Evolutionary conservation across 139 green algal genomes (phyloP).

Genomic region (Mychonastes homosphaera): DNA sequence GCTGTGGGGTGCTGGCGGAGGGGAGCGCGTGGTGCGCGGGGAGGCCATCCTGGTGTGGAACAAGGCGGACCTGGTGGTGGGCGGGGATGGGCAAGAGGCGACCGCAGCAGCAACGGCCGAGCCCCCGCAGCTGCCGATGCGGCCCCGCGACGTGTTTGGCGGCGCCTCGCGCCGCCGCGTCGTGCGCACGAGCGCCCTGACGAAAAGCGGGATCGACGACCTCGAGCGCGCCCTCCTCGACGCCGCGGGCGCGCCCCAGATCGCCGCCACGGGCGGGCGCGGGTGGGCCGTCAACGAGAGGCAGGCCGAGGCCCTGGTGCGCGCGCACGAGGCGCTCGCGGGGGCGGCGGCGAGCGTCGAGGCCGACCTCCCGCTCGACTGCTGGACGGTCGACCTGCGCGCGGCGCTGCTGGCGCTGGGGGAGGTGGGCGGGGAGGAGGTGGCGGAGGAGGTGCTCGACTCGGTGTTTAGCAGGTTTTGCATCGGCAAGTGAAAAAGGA

Average conservation of each 20-base stretch:
- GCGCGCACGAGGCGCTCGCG: conserved; percentile 45
- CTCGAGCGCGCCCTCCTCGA: conserved; percentile 22
- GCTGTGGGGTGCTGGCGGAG: conserved; percentile 46
- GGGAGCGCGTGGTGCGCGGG: conserved; percentile 27
- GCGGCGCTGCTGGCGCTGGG: conserved; percentile 74
- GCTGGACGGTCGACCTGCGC: conserved; percentile 93
- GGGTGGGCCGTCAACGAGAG: conserved; percentile 86
- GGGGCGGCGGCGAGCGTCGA: conserved; percentile 40
- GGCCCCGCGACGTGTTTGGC: background rate
- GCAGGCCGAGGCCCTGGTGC: conserved; percentile 75
- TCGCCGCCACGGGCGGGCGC: conserved; percentile 49
- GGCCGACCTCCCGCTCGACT: conserved; percentile 75
- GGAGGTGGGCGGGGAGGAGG: conserved; percentile 77
- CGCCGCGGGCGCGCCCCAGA: conserved; percentile 22
- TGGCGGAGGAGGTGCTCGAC: conserved; percentile 78
- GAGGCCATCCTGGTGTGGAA: conserved; percentile 76
- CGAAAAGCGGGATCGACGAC: conserved; percentile 38
- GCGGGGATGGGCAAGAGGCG: background rate
- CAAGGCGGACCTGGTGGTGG: conserved; percentile 67
- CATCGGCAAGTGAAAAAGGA: conserved; percentile 40
- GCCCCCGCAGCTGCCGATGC: conserved; percentile 18
- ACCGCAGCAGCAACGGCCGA: background rate
- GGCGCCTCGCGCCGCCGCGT: conserved; percentile 20
- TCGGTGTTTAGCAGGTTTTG: conserved; percentile 61
- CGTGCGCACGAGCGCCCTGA: conserved; percentile 54